These are phyloP conservation scores for Phaseolus coccineus DNA, from an alignment of 331 rosid genomes.

Conservation along the genomic window DNA sequence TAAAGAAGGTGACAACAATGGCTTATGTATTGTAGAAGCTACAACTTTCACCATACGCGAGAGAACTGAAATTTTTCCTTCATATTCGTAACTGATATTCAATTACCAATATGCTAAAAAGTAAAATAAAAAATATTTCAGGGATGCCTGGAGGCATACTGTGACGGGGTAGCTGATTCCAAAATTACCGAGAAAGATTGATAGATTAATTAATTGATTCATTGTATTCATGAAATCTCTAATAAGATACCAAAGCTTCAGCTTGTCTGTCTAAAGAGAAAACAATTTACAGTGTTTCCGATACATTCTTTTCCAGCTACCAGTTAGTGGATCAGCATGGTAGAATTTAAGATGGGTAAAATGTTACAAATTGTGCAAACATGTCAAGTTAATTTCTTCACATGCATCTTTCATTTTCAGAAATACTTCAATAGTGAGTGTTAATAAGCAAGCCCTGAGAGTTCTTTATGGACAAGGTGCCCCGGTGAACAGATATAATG, in stretches of 20 bases:
- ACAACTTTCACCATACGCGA: not conserved
- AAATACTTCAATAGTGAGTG: not conserved
- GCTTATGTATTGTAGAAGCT: not conserved
- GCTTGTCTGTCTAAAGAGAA: not conserved
- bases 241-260: not conserved
- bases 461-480: too few relatives aligned
- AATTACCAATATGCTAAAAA: not conserved
- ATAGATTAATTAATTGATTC: not conserved
- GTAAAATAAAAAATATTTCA: not conserved
- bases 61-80: not conserved
- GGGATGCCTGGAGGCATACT: not conserved
- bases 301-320: too few relatives aligned
- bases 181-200: too few relatives aligned
- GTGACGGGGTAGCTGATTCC: not conserved
- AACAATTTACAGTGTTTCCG: not conserved
- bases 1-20: not conserved
- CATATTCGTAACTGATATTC: not conserved
- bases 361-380: not conserved
- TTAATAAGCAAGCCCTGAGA: too few relatives aligned
- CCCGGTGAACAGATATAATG: too few relatives aligned
- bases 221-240: not conserved
- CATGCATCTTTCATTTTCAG: not conserved
- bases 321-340: too few relatives aligned
- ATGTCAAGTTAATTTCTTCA: not conserved
- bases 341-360: too few relatives aligned